These are phyloP conservation scores for Oryza meyeriana DNA, from an alignment of 176 grass and related monocot genomes.

Conservation along the genomic window DNA sequence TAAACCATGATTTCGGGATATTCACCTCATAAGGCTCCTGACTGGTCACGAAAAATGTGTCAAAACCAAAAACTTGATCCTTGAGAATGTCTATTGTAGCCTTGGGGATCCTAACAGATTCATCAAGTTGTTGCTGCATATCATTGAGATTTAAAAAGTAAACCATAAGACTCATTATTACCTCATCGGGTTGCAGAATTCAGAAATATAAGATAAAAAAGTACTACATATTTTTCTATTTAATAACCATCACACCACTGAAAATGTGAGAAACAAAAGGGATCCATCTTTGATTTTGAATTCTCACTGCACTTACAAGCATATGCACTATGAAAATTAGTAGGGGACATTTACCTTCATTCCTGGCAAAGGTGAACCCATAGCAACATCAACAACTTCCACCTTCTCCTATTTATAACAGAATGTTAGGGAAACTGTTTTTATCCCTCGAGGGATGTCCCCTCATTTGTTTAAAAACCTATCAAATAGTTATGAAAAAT, in stretches of 20 bases:
- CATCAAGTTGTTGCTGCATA: slow-evolving; percentile 90
- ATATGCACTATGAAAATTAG: neutral
- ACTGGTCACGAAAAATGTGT: slow-evolving; percentile 92
- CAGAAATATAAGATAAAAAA: neutral
- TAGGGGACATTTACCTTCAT: slow-evolving; percentile 65
- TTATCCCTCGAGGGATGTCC: too few relatives aligned
- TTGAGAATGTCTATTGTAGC: slow-evolving; percentile 86
- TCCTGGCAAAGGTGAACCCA: slow-evolving; percentile 94
- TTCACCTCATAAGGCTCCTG: slow-evolving; percentile 91
- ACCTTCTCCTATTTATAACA: slow-evolving; percentile 52
- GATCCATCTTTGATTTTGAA: neutral
- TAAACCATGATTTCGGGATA: neutral
- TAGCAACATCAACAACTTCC: slow-evolving; percentile 58
- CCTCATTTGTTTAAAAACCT: too few relatives aligned
- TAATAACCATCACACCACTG: neutral
- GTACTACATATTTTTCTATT: neutral
- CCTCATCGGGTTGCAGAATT: neutral
- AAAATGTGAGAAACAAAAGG: slow-evolving; percentile 9
- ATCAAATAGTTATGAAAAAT: too few relatives aligned
- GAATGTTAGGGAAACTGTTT: too few relatives aligned
- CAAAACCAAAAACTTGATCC: slow-evolving; percentile 97
- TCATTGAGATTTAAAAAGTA: slow-evolving; percentile 20
- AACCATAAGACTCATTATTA: neutral
- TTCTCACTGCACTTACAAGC: neutral
- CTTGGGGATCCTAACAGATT: slow-evolving; percentile 77